Base-by-base conservation (phyloP, 2,329 filamentous ascomycete genomes). In the Ophiostoma fasciatum region DNA sequence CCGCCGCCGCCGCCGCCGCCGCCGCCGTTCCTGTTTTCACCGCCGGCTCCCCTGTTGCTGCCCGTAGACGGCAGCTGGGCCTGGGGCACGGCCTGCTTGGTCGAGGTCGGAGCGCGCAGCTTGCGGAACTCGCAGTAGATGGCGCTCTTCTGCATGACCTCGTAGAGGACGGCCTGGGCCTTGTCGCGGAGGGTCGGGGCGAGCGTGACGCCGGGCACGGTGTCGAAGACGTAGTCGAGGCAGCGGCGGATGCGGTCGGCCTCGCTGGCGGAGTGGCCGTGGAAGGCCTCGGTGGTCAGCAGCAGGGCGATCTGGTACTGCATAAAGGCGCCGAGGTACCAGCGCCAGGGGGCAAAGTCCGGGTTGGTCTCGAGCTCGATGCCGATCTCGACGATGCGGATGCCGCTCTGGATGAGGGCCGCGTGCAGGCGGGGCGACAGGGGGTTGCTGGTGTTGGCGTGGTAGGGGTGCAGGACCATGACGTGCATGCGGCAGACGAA, bases 261-360 rank as follows among this genome's bases (percentile, higher is more conserved):
- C 41, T 79, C 66, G 34, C 63, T 14, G 63, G 32, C 66, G 61
- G 36, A 65, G 57, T 0, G 73, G 69, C 28, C 65, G 63, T 67
- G 65, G 49, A 74, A 78, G 4, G 82, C 57, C 49, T 85, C 78
- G 17, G 72, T 68, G 7, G 82, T 62, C 17, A 87, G 59, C 1
- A 85, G 61, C 22, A 85, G 62, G 0, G 78, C 76, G 5, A 69
- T 66, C 48, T 84, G 80, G 51, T 77, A 82, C 50, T 83, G 79
- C 42, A 81, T 75, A 43, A 79, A 70, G 6, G 80, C 77, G 5
- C 78, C 77, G 11, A 60, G 49, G 46, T 83, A 84, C 81, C 81
- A 85, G 2, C 61, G 55, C 78, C 78, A 85, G 2, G 57, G 57
- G 2, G 57, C 53, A 26, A 82, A 65, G 5, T 49, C 40, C 1